These are phyloP conservation scores for Stenocarpella maydis DNA, from an alignment of 2,329 filamentous ascomycete genomes.

Conservation along the genomic window DNA sequence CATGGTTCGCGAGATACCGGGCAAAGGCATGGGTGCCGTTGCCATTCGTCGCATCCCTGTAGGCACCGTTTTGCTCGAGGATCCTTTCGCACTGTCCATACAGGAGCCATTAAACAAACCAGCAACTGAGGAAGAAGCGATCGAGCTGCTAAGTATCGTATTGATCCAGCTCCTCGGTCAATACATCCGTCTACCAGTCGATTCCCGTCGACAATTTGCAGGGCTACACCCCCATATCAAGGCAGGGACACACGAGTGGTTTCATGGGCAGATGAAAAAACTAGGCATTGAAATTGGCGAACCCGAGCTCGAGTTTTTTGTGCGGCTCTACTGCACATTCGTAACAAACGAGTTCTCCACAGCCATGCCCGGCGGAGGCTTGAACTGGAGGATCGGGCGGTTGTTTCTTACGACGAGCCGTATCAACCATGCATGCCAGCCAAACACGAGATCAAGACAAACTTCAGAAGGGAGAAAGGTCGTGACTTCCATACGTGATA, in stretches of 20 bases:
- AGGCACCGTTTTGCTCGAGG: slow-evolving; percentile 26
- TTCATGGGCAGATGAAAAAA: not conserved
- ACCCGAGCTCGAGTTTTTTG: not conserved
- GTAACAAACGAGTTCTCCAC: slow-evolving; percentile 24
- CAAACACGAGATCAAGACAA: slow-evolving; percentile 24
- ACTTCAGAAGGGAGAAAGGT: slow-evolving; percentile 21
- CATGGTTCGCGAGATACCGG: slow-evolving; percentile 15
- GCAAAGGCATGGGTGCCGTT: slow-evolving; percentile 22
- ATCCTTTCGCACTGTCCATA: slow-evolving; percentile 23
- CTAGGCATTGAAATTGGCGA: not conserved
- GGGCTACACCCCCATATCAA: slow-evolving; percentile 16
- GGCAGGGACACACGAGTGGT: slow-evolving; percentile 14
- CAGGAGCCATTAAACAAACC: slow-evolving; percentile 20
- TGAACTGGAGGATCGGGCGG: slow-evolving; percentile 14
- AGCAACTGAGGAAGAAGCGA: slow-evolving; percentile 8
- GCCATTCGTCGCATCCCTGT: slow-evolving; percentile 19
- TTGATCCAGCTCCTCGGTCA: slow-evolving; percentile 16
- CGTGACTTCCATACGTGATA: slow-evolving; percentile 17
- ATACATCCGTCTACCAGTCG: slow-evolving; percentile 7
- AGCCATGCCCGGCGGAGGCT: not conserved
- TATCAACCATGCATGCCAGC: slow-evolving; percentile 27
- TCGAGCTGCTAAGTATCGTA: slow-evolving; percentile 5
- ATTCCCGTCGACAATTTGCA: not conserved
- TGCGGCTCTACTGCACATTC: slow-evolving; percentile 29
- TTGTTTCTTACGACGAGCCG: slow-evolving; percentile 19